Conservation (phyloP, 176 grass and related monocot genomes). For the Miscanthus lutarioriparius region DNA sequence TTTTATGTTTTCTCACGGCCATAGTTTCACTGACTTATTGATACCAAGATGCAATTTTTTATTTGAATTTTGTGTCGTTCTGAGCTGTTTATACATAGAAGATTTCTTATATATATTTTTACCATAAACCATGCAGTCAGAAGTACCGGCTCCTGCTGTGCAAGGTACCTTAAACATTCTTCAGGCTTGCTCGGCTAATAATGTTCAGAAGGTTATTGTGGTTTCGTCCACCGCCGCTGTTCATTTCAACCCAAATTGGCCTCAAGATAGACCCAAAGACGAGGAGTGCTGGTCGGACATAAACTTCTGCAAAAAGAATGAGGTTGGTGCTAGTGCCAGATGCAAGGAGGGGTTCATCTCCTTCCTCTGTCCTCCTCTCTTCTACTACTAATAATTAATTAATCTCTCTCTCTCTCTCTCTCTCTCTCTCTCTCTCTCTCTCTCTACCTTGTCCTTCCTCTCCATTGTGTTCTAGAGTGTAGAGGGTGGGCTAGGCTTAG, state of each 20-base stretch:
- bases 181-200: constrained; percentile 16
- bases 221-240: constrained; percentile 28
- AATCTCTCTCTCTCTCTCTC: too few species aligned
- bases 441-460: background rate
- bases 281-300: constrained; percentile 53
- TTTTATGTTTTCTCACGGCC: background rate
- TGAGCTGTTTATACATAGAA: background rate
- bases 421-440: too few species aligned
- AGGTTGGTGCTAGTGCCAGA: constrained; percentile 4
- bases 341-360: background rate
- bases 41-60: background rate
- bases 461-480: too few species aligned
- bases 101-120: background rate
- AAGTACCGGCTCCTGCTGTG: constrained; percentile 39
- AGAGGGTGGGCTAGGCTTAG: too few species aligned
- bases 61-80: too few species aligned
- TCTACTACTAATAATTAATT: too few species aligned
- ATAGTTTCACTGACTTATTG: background rate
- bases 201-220: constrained; percentile 22
- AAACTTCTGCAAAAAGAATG: constrained; percentile 11
- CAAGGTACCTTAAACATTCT: constrained; percentile 39
- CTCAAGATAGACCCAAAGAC: constrained; percentile 28
- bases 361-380: background rate
- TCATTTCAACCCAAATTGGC: constrained; percentile 30
- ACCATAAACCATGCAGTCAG: constrained; percentile 27